phyloP scores from a whole-genome alignment of 345 rosid genomes.

The Excoecaria agallocha region DNA sequence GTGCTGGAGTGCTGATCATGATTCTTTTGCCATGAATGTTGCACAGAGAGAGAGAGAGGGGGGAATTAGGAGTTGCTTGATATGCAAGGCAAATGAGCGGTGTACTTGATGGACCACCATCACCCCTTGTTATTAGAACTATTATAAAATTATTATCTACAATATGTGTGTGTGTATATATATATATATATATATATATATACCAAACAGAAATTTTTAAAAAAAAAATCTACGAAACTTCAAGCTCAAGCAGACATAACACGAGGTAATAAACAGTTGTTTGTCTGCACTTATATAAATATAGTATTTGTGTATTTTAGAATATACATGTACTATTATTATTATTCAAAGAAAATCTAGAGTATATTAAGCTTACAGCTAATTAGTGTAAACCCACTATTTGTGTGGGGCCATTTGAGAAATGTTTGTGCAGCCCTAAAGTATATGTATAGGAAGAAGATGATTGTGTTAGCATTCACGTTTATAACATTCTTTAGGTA shows the following conservation, averaged over 20 bases:
- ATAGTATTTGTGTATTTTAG: not conserved
- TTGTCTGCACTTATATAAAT: not conserved
- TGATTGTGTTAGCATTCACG: conserved; percentile 39
- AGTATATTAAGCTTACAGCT: not conserved
- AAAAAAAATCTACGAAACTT: conserved; percentile 13
- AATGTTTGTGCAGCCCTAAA: conserved; percentile 24
- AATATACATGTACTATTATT: not conserved
- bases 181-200: no score
- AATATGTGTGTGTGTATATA: no score
- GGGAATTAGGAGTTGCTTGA: conserved; percentile 64
- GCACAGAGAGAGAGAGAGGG: conserved; percentile 32
- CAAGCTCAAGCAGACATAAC: not conserved
- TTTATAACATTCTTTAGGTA: conserved; percentile 36
- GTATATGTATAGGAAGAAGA: conserved; percentile 16
- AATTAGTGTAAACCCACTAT: not conserved
- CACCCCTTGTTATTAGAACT: conserved; percentile 28
- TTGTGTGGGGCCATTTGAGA: conserved; percentile 26
- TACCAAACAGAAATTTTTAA: not conserved
- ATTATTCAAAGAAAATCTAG: not conserved
- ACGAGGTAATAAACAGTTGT: not conserved
- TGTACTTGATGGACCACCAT: conserved; percentile 85
- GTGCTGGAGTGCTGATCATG: conserved; percentile 59
- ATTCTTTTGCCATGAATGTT: conserved; percentile 57
- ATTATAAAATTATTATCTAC: conserved; percentile 17
- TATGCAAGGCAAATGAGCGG: conserved; percentile 83